These are phyloP conservation scores for Pinus tabuliformis DNA, from an alignment of 75 land plant genomes.

Conservation along the genomic window DNA sequence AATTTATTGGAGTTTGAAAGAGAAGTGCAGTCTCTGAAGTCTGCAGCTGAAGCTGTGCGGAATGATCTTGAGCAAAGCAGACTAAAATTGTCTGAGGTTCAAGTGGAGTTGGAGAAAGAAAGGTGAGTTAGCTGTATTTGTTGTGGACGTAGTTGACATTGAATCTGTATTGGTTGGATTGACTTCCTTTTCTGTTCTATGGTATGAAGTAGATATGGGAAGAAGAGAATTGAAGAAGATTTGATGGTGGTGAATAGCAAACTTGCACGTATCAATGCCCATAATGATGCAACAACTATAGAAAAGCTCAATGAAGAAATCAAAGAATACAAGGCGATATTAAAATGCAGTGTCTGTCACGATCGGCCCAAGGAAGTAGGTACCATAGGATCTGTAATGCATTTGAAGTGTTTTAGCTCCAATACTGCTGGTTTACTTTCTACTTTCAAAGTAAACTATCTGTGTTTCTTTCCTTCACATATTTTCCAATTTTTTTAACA, in stretches of 20 bases:
- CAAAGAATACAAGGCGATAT: slow-evolving; percentile 68
- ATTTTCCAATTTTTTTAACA: not conserved
- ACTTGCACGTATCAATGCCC: slow-evolving; percentile 43
- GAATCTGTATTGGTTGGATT: too few relatives aligned
- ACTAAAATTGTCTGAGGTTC: slow-evolving; percentile 36
- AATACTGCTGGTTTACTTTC: not conserved
- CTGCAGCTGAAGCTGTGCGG: slow-evolving; percentile 45
- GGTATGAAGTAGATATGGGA: slow-evolving; percentile 52
- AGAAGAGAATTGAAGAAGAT: slow-evolving; percentile 78
- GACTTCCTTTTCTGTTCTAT: not conserved
- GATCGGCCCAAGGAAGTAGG: slow-evolving; percentile 86
- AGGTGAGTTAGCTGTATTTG: slow-evolving; percentile 34
- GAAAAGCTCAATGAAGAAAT: slow-evolving; percentile 81
- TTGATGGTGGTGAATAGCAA: slow-evolving; percentile 56
- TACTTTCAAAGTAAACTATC: not conserved
- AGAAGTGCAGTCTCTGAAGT: slow-evolving; percentile 38
- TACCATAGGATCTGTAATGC: not conserved
- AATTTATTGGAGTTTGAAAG: slow-evolving; percentile 48
- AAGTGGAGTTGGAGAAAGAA: slow-evolving; percentile 76
- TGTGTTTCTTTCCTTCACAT: not conserved
- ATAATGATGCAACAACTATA: slow-evolving; percentile 52
- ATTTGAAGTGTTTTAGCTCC: not conserved
- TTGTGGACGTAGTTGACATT: too few relatives aligned
- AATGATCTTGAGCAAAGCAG: slow-evolving; percentile 44
- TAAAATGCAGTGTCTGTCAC: slow-evolving; percentile 86